Conservation (phyloP, 345 rosid genomes). For the Triadica sebifera region DNA sequence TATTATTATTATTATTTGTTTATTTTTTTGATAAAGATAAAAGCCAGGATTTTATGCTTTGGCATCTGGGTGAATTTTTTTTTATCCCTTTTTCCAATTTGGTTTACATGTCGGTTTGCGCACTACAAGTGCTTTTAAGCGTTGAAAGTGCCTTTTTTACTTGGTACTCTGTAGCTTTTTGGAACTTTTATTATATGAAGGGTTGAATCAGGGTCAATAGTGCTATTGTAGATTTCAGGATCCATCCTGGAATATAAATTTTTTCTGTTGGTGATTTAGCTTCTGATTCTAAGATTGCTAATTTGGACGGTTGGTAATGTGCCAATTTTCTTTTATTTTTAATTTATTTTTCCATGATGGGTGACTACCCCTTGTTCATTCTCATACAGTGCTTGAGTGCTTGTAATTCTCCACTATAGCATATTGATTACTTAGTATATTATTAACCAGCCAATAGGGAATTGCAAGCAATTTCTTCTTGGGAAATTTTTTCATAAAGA, state of each 20-base stretch:
- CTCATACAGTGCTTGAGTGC: background rate
- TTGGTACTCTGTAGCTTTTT: conserved; percentile 4
- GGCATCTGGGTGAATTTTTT: conserved; percentile 4
- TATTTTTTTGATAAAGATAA: background rate
- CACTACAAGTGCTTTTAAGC: conserved; percentile 11
- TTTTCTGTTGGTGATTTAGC: background rate
- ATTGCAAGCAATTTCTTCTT: no score
- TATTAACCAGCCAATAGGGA: background rate
- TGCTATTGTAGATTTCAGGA: background rate
- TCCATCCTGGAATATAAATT: no score
- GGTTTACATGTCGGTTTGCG: conserved; percentile 8
- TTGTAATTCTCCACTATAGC: background rate
- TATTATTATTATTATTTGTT: no score
- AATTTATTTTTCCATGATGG: background rate
- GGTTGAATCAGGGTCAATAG: background rate
- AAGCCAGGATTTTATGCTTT: background rate
- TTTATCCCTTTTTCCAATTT: background rate
- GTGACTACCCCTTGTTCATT: background rate
- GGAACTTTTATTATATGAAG: background rate
- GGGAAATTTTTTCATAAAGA: background rate
- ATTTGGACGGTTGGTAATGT: conserved; percentile 2
- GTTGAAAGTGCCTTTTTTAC: no score
- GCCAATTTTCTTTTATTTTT: background rate
- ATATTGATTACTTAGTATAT: background rate
- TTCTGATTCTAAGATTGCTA: conserved; percentile 6